Evolutionary conservation across 352 stramenopile genomes (phyloP).

Genomic region (Phytophthora idaei): DNA sequence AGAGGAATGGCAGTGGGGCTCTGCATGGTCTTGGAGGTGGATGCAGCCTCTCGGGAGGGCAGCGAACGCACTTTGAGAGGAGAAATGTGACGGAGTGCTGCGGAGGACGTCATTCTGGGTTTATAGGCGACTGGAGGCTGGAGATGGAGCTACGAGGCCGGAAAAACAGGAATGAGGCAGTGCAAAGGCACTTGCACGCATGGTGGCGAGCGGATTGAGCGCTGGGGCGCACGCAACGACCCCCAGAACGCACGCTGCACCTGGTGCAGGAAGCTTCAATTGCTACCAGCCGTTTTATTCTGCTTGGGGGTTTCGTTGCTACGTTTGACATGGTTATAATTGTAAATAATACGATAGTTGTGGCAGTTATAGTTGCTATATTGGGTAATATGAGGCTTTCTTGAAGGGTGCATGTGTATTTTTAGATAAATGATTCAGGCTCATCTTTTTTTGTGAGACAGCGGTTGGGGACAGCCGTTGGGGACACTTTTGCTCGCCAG

Average conservation of each 20-base stretch:
- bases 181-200: background rate
- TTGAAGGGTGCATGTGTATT: background rate
- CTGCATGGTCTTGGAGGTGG: slow-evolving; percentile 13
- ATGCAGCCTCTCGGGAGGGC: slow-evolving; percentile 13
- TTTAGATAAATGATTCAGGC: background rate
- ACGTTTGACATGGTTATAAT: slow-evolving; percentile 8
- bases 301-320: slow-evolving; percentile 12
- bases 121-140: slow-evolving; percentile 6
- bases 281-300: slow-evolving; percentile 21
- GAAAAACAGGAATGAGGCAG: slow-evolving; percentile 36
- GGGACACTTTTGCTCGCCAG: slow-evolving; percentile 25
- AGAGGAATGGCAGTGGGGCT: slow-evolving; percentile 62
- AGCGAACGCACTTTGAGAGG: slow-evolving; percentile 28
- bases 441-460: slow-evolving; percentile 18
- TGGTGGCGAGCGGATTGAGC: slow-evolving; percentile 2
- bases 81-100: slow-evolving; percentile 21
- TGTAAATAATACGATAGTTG: background rate
- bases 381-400: background rate
- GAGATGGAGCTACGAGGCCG: slow-evolving; percentile 18
- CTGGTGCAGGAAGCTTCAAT: slow-evolving; percentile 11
- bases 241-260: slow-evolving; percentile 10
- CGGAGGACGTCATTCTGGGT: slow-evolving; percentile 25
- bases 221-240: slow-evolving; percentile 13
- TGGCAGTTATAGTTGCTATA: background rate
- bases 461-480: slow-evolving; percentile 22